Percentiles rank a stretch among this genome's conserved stretches.
phyloP scores from a whole-genome alignment of 306 rosid species.

The Astragalus membranaceus region DNA sequence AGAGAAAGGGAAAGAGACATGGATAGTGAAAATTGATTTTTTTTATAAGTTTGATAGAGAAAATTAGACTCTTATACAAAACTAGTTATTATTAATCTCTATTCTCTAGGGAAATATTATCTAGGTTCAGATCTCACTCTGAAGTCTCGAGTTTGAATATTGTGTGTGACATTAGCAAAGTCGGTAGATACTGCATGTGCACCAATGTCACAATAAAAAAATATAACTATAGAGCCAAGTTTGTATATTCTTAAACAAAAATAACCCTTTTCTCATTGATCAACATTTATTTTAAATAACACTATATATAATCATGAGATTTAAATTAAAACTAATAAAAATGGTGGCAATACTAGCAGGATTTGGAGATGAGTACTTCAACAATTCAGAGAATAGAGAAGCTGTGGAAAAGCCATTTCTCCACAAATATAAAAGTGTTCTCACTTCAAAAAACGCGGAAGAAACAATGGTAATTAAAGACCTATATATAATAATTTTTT shows the following conservation, averaged over 20 bases:
- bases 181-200: no score
- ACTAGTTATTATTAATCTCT: no score
- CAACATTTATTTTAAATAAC: neutral
- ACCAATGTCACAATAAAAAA: no score
- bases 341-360: neutral
- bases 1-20: no score
- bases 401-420: slow-evolving; percentile 16
- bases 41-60: no score
- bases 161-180: no score
- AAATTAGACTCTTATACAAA: neutral
- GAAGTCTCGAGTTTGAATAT: no score
- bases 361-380: slow-evolving; percentile 34
- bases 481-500: neutral
- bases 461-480: slow-evolving; percentile 45
- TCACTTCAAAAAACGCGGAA: slow-evolving; percentile 39
- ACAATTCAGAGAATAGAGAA: neutral
- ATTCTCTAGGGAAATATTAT: neutral
- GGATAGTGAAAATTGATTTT: no score
- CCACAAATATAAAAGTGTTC: slow-evolving; percentile 31
- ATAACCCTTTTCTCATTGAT: neutral
- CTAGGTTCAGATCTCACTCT: no score
- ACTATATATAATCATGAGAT: neutral
- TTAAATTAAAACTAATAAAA: neutral
- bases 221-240: neutral
- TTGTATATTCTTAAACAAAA: neutral